Percentiles rank a stretch among this genome's conserved stretches.
Conservation (phyloP, 2,329 filamentous ascomycete genomes). For the Fusarium tjaetaba region DNA sequence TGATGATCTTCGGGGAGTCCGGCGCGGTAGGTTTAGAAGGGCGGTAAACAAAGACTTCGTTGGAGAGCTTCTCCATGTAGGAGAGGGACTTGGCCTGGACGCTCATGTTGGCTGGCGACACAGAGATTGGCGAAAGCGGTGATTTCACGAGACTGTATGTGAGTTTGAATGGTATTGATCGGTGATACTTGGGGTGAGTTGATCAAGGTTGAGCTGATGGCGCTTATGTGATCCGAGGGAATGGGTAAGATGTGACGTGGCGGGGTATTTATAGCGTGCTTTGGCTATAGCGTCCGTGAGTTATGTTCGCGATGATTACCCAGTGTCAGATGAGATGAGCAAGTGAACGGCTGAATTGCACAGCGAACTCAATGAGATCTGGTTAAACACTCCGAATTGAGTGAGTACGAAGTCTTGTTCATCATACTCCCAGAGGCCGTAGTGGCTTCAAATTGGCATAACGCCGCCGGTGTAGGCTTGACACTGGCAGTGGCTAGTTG, state of each 20-base stretch:
- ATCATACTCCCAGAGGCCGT: no score
- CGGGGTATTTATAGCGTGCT: slow-evolving; percentile 1
- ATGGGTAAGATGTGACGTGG: background rate
- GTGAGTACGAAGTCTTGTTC: background rate
- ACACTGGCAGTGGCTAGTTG: no score
- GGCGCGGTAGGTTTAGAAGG: background rate
- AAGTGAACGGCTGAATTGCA: background rate
- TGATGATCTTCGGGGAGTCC: slow-evolving; percentile 12
- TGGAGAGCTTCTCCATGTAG: slow-evolving; percentile 20
- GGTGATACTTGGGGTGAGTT: background rate
- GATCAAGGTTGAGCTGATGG: no score
- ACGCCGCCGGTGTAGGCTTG: no score
- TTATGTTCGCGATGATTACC: background rate
- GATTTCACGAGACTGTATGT: no score
- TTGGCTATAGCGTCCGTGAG: background rate
- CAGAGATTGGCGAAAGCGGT: no score
- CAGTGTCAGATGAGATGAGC: background rate
- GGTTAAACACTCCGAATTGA: background rate
- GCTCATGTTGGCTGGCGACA: background rate
- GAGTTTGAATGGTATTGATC: background rate
- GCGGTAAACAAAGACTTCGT: slow-evolving; percentile 13
- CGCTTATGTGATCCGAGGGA: background rate
- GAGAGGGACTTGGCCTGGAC: background rate
- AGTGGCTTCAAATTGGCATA: no score
- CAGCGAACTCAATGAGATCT: background rate